Evolutionary conservation across 108 stramenopile species (phyloP).

Genomic region (Schizochytrium sp.): DNA sequence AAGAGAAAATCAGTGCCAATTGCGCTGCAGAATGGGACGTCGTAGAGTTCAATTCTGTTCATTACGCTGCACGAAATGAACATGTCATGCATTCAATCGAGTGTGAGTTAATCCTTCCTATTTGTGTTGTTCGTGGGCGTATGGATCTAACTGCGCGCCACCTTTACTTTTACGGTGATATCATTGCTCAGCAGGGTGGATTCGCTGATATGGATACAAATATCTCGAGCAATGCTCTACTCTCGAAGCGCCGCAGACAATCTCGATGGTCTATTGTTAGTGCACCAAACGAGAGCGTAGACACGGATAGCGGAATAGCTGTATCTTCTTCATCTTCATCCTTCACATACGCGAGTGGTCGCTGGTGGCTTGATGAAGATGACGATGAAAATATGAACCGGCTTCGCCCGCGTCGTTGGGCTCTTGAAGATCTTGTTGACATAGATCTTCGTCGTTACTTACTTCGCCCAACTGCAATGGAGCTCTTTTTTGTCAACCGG

Average conservation of each 20-base stretch:
- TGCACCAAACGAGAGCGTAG: background rate
- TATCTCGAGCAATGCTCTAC: too few relatives aligned
- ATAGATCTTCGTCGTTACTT: constrained; percentile 1
- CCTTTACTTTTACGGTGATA: constrained; percentile 53
- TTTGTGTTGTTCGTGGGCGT: constrained; percentile 51
- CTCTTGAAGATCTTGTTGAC: constrained; percentile 17
- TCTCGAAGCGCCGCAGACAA: too few relatives aligned
- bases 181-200: constrained; percentile 28
- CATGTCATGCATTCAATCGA: background rate
- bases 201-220: background rate
- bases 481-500: constrained; percentile 44
- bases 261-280: too few relatives aligned
- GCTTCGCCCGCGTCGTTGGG: constrained; percentile 31
- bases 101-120: constrained; percentile 49
- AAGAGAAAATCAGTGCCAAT: background rate
- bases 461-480: constrained; percentile 1
- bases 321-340: background rate
- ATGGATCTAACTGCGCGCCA: constrained; percentile 51
- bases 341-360: background rate
- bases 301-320: background rate
- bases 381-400: background rate
- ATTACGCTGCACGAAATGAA: constrained; percentile 41
- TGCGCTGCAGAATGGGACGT: constrained; percentile 48
- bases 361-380: constrained; percentile 36
- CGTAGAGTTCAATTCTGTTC: constrained; percentile 1